Percentiles rank a stretch among this genome's conserved stretches.
These are phyloP conservation scores for Mortierella sp. DNA, from an alignment of 371 early-diverging fungal species.

Conservation along the genomic window DNA sequence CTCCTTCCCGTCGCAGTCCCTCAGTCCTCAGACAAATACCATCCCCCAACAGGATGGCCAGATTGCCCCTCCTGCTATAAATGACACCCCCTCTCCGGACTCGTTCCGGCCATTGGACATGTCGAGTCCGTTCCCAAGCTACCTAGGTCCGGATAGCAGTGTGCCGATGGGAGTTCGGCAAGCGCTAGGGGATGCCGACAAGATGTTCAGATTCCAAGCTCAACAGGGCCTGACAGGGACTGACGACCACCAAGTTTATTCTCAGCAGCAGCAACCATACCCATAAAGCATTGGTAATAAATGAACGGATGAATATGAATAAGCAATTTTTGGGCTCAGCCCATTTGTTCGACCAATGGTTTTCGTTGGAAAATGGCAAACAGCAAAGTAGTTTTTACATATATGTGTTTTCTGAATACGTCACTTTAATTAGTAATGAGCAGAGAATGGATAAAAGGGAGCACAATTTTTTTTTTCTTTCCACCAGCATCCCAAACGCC, in stretches of 20 bases:
- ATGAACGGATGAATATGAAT: background rate
- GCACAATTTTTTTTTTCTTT: background rate
- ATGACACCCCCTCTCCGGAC: conserved; percentile 48
- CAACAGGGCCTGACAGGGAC: conserved; percentile 15
- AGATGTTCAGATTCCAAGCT: conserved; percentile 33
- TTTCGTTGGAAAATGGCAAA: background rate
- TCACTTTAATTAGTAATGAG: conserved; percentile 2
- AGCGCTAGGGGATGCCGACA: conserved; percentile 30
- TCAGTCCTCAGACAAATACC: background rate
- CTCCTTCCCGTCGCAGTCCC: background rate
- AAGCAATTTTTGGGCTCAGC: background rate
- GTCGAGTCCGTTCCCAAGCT: conserved; percentile 27
- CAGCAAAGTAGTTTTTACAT: conserved; percentile 12
- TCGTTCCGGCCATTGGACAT: conserved; percentile 29
- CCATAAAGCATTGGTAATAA: background rate
- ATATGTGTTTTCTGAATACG: background rate
- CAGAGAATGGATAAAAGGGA: background rate
- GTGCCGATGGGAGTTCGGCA: conserved; percentile 39
- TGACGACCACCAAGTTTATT: conserved; percentile 13
- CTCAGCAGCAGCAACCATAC: background rate
- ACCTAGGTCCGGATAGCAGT: conserved; percentile 27
- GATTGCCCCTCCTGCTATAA: background rate
- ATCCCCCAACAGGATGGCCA: background rate
- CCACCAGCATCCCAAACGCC: no score
- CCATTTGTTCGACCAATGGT: background rate